These are phyloP conservation scores for Cystofilobasidium capitatum DNA, from an alignment of 768 basidiomycete species.

Conservation along the genomic window DNA sequence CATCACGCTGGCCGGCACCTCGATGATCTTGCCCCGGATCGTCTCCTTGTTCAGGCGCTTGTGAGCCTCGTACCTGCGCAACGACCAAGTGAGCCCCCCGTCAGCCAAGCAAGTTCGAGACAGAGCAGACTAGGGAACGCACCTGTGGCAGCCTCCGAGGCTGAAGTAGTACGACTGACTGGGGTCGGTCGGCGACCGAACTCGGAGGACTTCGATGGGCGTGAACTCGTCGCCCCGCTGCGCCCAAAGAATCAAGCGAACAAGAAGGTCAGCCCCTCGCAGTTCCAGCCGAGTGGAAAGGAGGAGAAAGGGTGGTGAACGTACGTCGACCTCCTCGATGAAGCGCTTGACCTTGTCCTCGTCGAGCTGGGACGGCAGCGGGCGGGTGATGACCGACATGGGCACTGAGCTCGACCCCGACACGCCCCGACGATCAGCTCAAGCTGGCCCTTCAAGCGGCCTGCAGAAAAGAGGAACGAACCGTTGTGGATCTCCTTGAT, in stretches of 20 bases:
- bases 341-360: constrained; percentile 38
- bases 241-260: not conserved
- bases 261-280: too few relatives aligned
- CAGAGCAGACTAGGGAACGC: not conserved
- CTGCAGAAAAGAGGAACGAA: not conserved
- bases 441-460: not conserved
- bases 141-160: constrained; percentile 41
- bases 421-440: not conserved
- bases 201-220: constrained; percentile 39
- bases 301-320: constrained; percentile 8
- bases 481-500: constrained; percentile 23
- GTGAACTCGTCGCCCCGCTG: constrained; percentile 40
- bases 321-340: constrained; percentile 39
- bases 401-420: constrained; percentile 30
- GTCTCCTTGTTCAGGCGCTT: constrained; percentile 36
- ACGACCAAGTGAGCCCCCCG: too few relatives aligned
- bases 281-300: not conserved
- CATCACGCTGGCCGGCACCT: constrained; percentile 38
- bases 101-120: too few relatives aligned
- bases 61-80: constrained; percentile 39
- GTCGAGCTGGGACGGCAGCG: constrained; percentile 37
- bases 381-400: constrained; percentile 38
- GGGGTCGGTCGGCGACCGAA: constrained; percentile 25
- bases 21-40: constrained; percentile 38
- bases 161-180: constrained; percentile 36